These are phyloP conservation scores for Triticum turgidum DNA, from an alignment of 176 grass and related monocot genomes.

Conservation along the genomic window DNA sequence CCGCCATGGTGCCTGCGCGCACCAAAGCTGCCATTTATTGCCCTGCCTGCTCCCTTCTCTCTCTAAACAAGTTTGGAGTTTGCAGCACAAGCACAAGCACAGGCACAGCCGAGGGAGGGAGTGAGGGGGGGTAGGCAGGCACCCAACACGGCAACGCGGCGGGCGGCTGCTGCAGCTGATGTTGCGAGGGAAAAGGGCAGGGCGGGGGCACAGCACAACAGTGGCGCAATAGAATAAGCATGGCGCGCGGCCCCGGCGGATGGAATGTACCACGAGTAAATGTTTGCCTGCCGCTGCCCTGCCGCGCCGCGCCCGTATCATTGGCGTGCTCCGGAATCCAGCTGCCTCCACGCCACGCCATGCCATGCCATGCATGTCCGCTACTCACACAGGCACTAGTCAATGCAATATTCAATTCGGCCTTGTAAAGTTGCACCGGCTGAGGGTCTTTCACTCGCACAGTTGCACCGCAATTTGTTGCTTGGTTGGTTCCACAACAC, in stretches of 20 bases:
- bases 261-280: constrained; percentile 48
- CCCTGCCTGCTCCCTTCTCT: constrained; percentile 21
- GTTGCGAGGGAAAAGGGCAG: background rate
- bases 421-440: background rate
- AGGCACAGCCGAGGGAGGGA: background rate
- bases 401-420: constrained; percentile 20
- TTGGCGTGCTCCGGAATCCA: constrained; percentile 46
- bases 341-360: background rate
- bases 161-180: background rate
- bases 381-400: background rate
- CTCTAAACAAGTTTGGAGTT: background rate
- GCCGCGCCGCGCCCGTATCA: constrained; percentile 2
- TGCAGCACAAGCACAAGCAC: background rate
- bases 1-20: constrained; percentile 87
- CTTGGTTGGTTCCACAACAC: no score
- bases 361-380: constrained; percentile 1
- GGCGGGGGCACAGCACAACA: constrained; percentile 2
- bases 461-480: background rate
- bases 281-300: constrained; percentile 13
- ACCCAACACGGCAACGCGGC: constrained; percentile 37
- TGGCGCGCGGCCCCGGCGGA: background rate
- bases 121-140: background rate
- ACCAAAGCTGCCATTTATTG: constrained; percentile 80
- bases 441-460: background rate
- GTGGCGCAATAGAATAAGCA: constrained; percentile 32